Base-by-base conservation (phyloP, 331 rosid genomes). In the Dryas integrifolia region DNA sequence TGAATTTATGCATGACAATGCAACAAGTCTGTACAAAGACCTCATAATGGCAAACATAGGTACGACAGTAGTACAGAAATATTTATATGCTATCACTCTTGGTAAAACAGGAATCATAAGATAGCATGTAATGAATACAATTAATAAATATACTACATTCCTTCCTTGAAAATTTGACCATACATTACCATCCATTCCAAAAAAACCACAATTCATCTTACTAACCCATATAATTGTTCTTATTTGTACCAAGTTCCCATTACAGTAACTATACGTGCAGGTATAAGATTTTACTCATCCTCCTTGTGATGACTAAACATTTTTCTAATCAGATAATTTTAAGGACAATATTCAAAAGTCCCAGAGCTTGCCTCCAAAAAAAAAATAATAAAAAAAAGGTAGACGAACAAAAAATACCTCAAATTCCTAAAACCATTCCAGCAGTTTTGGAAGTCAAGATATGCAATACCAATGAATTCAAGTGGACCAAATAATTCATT, bases 101-200 rank as follows among this genome's bases (percentile, higher is more conserved):
- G 35, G 35, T 1, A 30, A 30, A 30, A 30, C 35, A 30, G 0
- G 35, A 63, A 9, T 70, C 65, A 46, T 43, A 21, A 39, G 30
- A 57, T 50, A n/a, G 26, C 59, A 50, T 13, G 52, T 55, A 69
- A 69, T 16, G n/a, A 69, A 60, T 39, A 49, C 50, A 69, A 12
- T 59, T 52, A 9, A n/a, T 45, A 45, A 0, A 16, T 13, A 24
- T 24, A 44, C 6, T 67, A 50, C 15, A 49, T 50, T 15, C 14
- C 11, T 48, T 26, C 49, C 30, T n/a, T 3, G 16, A 10, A 7
- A 48, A 55, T 16, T 73, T 72, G 49, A 38, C 49, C 24, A 3
- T 39, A 67, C 56, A 64, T 5, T 16, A 41, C 14, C 10, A 49
- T 38, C 8, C 40, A 39, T 44, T 30, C 47, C 52, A 26, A 47